Conservation (phyloP, 1,284 basidiomycete genomes). For the Fomitopsis betulina region DNA sequence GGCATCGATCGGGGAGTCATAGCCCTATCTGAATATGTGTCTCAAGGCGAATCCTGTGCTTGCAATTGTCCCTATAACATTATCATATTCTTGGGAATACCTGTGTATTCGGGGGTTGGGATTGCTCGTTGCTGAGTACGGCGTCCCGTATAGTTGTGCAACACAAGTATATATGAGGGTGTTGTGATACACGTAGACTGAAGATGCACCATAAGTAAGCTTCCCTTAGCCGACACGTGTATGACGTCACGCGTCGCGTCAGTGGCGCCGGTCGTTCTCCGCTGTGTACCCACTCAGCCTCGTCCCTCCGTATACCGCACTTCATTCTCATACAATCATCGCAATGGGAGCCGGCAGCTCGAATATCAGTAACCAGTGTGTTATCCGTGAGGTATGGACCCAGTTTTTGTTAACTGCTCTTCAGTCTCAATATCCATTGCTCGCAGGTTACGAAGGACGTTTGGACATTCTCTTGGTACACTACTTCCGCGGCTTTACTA, state of each 20-base stretch:
- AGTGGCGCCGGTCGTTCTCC: neutral
- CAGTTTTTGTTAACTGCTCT: neutral
- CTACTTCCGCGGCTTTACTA: neutral
- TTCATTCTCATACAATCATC: neutral
- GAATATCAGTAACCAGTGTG: constrained; percentile 4
- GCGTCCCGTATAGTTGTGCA: too few relatives aligned
- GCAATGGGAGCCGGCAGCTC: neutral
- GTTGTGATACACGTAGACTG: too few relatives aligned
- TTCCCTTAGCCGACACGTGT: too few relatives aligned
- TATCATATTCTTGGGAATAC: neutral
- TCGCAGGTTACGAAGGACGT: constrained; percentile 53
- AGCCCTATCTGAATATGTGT: neutral
- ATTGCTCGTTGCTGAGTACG: too few relatives aligned
- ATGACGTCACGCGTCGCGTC: neutral
- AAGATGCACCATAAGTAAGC: too few relatives aligned
- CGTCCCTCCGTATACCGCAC: neutral
- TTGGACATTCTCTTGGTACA: constrained; percentile 72
- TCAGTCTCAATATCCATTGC: too few relatives aligned
- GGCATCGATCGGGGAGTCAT: constrained; percentile 37
- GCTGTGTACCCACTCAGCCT: neutral
- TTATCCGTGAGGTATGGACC: constrained; percentile 9
- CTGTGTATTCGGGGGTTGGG: too few relatives aligned
- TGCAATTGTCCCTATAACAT: neutral
- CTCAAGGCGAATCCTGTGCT: neutral
- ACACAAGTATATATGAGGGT: too few relatives aligned